Base-by-base conservation (phyloP, 352 stramenopile genomes). In the Phytophthora colocasiae region DNA sequence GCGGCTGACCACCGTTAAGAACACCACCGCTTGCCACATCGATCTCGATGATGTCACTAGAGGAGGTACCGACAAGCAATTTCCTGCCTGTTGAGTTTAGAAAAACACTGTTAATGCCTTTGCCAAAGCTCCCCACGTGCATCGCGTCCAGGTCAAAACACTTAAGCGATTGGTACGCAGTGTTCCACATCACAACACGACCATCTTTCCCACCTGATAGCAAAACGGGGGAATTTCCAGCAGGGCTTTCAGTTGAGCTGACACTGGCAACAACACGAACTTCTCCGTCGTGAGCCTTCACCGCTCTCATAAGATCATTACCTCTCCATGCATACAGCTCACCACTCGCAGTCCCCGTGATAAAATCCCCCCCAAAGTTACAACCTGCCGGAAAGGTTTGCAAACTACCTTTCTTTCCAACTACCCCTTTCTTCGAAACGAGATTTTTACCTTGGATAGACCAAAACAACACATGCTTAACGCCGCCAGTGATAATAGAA, bases 21-120 rank as follows among this genome's bases (percentile, higher is more conserved):
- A 89, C 63, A 17, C 70, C 62, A 0, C 70, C 81, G 9, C 58
- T 81, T 11, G 69, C 38, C 6, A 80, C 71, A 22, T 90, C 74
- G 1, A 91, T 56, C 58, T 92, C 92, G 31, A 95, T 84, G 15
- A 98, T 95, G 36, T 98, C 89, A 55, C 91, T 96, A 15, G 83
- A 94, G 44, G 69, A 79, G 12, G 92, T 98, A 1, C 91, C 92
- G 6, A 98, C 50, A n/a, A 98, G 68, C 10, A 86, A 59, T 51
- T 69, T 90, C 58, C 73, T 69, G 27, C 72, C 69, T 19, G 74
- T 87, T 24, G 24, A 57, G 41, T 62, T 85, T 19, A 90, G 34
- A 58, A 41, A 81, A 12, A 78, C 73, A 51, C 76, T 91, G 38
- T 75, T 75, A 12, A 91, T 73, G 8, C 60, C 49, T 56, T 64